Conservation (phyloP, 441 rosid species). For the Pelargonium cotyledonis region DNA sequence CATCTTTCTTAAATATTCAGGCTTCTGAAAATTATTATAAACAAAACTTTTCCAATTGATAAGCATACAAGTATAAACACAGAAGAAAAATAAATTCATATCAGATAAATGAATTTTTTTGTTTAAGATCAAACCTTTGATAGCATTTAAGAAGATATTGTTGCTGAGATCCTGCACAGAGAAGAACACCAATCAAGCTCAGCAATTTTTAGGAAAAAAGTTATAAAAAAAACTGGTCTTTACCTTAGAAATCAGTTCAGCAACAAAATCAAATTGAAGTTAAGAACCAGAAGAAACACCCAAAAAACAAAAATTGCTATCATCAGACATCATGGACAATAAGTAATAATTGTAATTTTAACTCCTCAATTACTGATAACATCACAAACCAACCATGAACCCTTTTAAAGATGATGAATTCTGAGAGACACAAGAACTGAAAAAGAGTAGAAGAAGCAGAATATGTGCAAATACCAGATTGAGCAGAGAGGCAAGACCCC, state of each 20-base stretch:
- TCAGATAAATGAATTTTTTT: no score
- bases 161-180: conserved; percentile 61
- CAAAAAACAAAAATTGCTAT: neutral
- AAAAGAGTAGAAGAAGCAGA: neutral
- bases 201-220: neutral
- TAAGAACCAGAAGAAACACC: neutral
- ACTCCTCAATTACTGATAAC: no score
- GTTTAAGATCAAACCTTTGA: conserved; percentile 44
- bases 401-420: neutral
- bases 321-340: neutral
- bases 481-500: conserved; percentile 83
- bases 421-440: neutral
- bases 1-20: neutral
- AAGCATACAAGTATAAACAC: neutral
- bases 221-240: neutral
- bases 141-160: conserved; percentile 56
- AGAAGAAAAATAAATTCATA: neutral
- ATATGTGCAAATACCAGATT: conserved; percentile 47
- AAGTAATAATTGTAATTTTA: no score
- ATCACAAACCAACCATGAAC: neutral
- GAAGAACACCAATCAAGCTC: neutral
- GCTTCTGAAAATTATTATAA: neutral
- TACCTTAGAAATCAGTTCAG: neutral
- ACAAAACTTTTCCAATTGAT: no score
- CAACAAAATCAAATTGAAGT: neutral